Percentiles rank a stretch among this genome's conserved stretches.
phyloP scores from a whole-genome alignment of 2,329 filamentous ascomycete species.

The Zymoseptoria tritici region DNA sequence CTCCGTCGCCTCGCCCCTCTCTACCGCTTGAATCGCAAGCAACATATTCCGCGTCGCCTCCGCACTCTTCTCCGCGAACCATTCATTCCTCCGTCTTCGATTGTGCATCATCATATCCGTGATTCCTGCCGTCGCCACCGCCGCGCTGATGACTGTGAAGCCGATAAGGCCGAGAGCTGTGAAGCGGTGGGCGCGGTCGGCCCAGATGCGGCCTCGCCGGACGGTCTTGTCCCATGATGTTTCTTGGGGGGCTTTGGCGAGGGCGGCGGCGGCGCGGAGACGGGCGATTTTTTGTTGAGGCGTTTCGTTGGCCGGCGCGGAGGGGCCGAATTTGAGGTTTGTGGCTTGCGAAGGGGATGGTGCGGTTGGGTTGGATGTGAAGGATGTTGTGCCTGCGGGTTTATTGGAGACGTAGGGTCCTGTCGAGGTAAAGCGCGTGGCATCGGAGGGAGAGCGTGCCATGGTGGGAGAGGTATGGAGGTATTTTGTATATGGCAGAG shows the following conservation, averaged over 20 bases:
- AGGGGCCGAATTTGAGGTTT: slow-evolving; percentile 23
- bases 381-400: slow-evolving; percentile 27
- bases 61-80: slow-evolving; percentile 47
- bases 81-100: slow-evolving; percentile 55
- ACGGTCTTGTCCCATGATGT: slow-evolving; percentile 49
- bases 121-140: slow-evolving; percentile 57
- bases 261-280: slow-evolving; percentile 42
- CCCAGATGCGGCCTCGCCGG: slow-evolving; percentile 47
- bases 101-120: slow-evolving; percentile 62
- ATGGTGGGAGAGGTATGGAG: slow-evolving; percentile 24
- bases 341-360: slow-evolving; percentile 13
- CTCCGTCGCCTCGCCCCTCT: slow-evolving; percentile 39
- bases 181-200: slow-evolving; percentile 54
- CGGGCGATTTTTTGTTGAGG: slow-evolving; percentile 48
- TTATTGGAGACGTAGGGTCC: slow-evolving; percentile 64
- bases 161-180: slow-evolving; percentile 55
- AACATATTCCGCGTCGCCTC: slow-evolving; percentile 37
- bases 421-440: slow-evolving; percentile 69
- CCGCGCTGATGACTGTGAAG: slow-evolving; percentile 53
- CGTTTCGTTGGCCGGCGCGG: slow-evolving; percentile 41
- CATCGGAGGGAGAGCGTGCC: slow-evolving; percentile 67
- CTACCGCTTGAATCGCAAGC: slow-evolving; percentile 38
- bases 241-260: slow-evolving; percentile 43
- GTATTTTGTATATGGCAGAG: neutral
- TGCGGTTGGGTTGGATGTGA: slow-evolving; percentile 29